Conservation (phyloP, 106 monocot species). For the Acorus calamus region DNA sequence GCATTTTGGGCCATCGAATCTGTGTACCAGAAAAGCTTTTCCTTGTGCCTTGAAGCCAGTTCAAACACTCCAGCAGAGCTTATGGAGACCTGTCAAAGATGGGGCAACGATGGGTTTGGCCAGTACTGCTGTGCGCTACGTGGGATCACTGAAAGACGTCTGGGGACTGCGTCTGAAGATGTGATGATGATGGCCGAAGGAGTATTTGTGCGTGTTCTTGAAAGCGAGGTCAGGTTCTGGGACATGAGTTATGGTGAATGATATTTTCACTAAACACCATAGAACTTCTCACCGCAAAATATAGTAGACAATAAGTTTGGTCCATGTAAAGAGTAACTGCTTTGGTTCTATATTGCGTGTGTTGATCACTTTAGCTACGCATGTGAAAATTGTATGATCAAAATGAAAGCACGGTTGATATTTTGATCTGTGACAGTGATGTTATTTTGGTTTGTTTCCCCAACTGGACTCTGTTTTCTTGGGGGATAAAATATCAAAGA, state of each 20-base stretch:
- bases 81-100: slow-evolving; percentile 61
- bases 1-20: slow-evolving; percentile 84
- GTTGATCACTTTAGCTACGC: too few relatives aligned
- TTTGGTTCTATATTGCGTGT: too few relatives aligned
- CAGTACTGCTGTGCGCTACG: slow-evolving; percentile 49
- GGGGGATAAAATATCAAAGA: too few relatives aligned
- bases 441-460: too few relatives aligned
- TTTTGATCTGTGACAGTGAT: too few relatives aligned
- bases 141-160: slow-evolving; percentile 52
- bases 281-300: too few relatives aligned
- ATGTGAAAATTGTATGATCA: too few relatives aligned
- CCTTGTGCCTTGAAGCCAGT: slow-evolving; percentile 45
- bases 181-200: slow-evolving; percentile 49
- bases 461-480: too few relatives aligned
- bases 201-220: slow-evolving; percentile 43
- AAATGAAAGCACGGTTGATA: too few relatives aligned
- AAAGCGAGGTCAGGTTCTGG: slow-evolving; percentile 71
- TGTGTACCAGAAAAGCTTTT: slow-evolving; percentile 81
- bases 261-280: too few relatives aligned
- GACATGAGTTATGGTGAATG: slow-evolving; percentile 58
- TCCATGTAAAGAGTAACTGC: too few relatives aligned
- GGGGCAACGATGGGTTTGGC: slow-evolving; percentile 61
- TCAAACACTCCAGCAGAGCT: slow-evolving; percentile 62
- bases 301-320: too few relatives aligned
- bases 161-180: slow-evolving; percentile 38